Evolutionary conservation across 2,329 filamentous ascomycete species (phyloP).

Genomic region (Alternaria novae-zelandiae): DNA sequence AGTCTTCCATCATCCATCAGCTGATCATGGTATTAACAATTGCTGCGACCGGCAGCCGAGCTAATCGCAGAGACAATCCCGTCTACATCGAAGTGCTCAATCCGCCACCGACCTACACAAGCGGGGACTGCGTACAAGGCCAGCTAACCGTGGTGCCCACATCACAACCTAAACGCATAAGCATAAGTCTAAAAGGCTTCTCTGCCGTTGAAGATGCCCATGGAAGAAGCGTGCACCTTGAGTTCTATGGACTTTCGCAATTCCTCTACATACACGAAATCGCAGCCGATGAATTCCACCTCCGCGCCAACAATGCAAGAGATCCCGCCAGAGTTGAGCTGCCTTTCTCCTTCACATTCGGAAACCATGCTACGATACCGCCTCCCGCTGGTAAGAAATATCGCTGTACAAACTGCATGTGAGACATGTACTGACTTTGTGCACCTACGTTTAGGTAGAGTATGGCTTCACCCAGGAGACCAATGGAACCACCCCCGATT

Average conservation of each 20-base stretch:
- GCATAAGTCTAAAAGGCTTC: constrained; percentile 21
- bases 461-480: constrained; percentile 24
- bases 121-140: constrained; percentile 29
- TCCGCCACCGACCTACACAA: constrained; percentile 22
- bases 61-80: constrained; percentile 21
- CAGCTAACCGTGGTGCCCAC: constrained; percentile 26
- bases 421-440: neutral
- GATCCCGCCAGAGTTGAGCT: constrained; percentile 30
- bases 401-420: neutral
- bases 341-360: constrained; percentile 35
- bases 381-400: constrained; percentile 12
- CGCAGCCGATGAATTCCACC: constrained; percentile 24
- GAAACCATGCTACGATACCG: constrained; percentile 15
- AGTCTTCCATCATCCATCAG: neutral
- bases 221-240: constrained; percentile 14
- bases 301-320: constrained; percentile 25
- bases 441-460: neutral
- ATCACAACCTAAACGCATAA: constrained; percentile 25
- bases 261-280: constrained; percentile 24
- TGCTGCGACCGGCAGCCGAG: constrained; percentile 7
- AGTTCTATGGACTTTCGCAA: constrained; percentile 24
- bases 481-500: constrained; percentile 29
- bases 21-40: constrained; percentile 14
- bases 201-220: constrained; percentile 17
- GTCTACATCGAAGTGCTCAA: constrained; percentile 24